Base-by-base conservation (phyloP, 2,329 filamentous ascomycete genomes). In the Pyrenochaeta sp. region DNA sequence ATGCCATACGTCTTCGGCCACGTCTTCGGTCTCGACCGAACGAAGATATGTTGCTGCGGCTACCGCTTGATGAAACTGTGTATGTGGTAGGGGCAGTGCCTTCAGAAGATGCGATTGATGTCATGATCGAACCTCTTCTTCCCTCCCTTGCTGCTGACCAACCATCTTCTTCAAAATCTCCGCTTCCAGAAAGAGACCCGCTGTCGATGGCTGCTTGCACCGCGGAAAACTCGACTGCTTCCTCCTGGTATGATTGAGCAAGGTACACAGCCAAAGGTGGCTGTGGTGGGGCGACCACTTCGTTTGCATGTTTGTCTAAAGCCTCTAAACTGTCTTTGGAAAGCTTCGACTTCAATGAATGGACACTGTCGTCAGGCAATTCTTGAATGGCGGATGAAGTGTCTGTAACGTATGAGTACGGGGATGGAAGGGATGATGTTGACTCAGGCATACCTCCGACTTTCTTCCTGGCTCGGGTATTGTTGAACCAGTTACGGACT, bases 401-500 rank as follows among this genome's bases (percentile, higher is more conserved):
- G 31, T 56, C 58, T 63, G 17, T 11, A 9, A n/a, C 6, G 9
- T 7, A 24, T 56, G 13, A 58, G 50, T 17, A 42, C 40, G 17
- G 28, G n/a, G 5, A 10, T 7, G 10, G 11, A 13, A 17, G 7
- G 5, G 9, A 15, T 9, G 10, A 9, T 17, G 3, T 9, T 9
- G 3, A 13, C 9, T n/a, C 11, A 10, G 15, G 53, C 50, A 38
- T 29, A 66, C 65, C 58, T 42, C 51, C 48, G n/a, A 41, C 49
- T 44, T 63, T 67, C 44, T 68, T 67, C 22, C 67, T 57, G 7
- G 65, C 62, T 23, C 67, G 50, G 3, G 65, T 63, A 26, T 70
- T 70, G 37, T 70, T 70, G 50, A 64, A 70, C 67, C 65, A 70
- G 18, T 63, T 69, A 17, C 63, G 55, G 22, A 70, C 67, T 15